These are phyloP conservation scores for Botrytis galanthina DNA, from an alignment of 2,329 filamentous ascomycete species.

Conservation along the genomic window DNA sequence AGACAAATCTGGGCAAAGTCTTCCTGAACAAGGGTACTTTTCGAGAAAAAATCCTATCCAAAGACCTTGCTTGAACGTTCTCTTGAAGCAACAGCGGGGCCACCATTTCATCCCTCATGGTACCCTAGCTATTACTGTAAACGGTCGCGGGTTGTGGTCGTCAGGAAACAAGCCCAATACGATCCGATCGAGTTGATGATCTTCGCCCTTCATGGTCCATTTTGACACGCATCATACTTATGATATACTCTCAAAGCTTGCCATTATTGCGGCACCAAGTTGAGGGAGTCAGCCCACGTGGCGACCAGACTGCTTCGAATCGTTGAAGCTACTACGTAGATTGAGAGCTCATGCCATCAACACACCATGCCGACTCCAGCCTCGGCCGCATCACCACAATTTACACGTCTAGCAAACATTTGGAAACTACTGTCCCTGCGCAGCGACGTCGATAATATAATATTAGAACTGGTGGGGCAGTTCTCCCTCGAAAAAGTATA, in stretches of 20 bases:
- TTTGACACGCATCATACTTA: slow-evolving; percentile 16
- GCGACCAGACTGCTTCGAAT: slow-evolving; percentile 19
- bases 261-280: slow-evolving; percentile 19
- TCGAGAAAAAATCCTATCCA: neutral
- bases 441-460: slow-evolving; percentile 44
- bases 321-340: slow-evolving; percentile 10
- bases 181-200: slow-evolving; percentile 19
- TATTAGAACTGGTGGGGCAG: slow-evolving; percentile 44
- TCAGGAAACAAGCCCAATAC: slow-evolving; percentile 11
- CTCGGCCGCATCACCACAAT: slow-evolving; percentile 40
- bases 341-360: slow-evolving; percentile 18
- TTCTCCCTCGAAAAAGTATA: slow-evolving; percentile 46
- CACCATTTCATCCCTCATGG: slow-evolving; percentile 11
- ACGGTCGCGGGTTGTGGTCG: slow-evolving; percentile 16
- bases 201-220: slow-evolving; percentile 19
- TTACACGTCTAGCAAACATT: slow-evolving; percentile 40
- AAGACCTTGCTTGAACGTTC: slow-evolving; percentile 7
- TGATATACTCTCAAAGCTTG: slow-evolving; percentile 17
- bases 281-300: slow-evolving; percentile 24
- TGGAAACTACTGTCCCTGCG: slow-evolving; percentile 42
- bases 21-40: slow-evolving; percentile 7
- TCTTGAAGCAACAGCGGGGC: slow-evolving; percentile 11
- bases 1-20: slow-evolving; percentile 3
- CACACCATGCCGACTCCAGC: slow-evolving; percentile 35
- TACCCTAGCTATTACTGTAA: slow-evolving; percentile 18